Base-by-base conservation (phyloP, 306 rosid genomes). In the Albizia julibrissin region DNA sequence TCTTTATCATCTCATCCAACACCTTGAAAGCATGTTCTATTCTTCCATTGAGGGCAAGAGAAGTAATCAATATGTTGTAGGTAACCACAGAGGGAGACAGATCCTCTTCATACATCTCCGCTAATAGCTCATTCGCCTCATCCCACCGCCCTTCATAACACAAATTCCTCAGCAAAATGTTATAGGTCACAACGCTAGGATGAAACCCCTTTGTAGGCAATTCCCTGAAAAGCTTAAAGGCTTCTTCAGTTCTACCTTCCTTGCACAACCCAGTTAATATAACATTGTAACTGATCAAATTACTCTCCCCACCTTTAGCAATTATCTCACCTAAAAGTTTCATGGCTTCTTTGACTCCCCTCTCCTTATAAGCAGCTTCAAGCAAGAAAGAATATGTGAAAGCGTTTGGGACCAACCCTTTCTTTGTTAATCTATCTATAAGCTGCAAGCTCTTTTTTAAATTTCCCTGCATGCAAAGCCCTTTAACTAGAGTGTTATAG, bases 191-290 rank as follows among this genome's bases (percentile, higher is more conserved):
- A 81, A 92, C 92, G 85, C 90, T 89, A 27, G 99, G 97, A 80
- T 50, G 71, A 72, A 93, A 92, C 33, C 98, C 98, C 86, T 89
- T 92, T 0, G 69, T 85, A 46, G 97, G 99, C 76, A 95, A 86
- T 82, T 83, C 86, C 85, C 94, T 82, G 71, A 95, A 93, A 76
- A 91, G 84, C 80, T 22, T 65, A 13, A 91, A 82, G 19, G 96
- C 99, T 77, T 93, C 98, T 77, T 92, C 91, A 31, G 79, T 92
- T 89, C 98, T 93, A 46, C 88, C 92, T 90, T 95, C 99, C 91
- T 92, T 93, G 86, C 97, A 95, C 90, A 95, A 77, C 10, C 97
- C 98, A 69, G 97, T 93, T 37, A 92, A 80, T 86, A 95, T 81
- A 42, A 93, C 94, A 89, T 95, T 95, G 84, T 95, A 93, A 76